Evolutionary conservation across 1,139 yeast genomes (phyloP), one percentile per base, ranked within the genome.

Genomic region (Debaryomyces fabryi): DNA sequence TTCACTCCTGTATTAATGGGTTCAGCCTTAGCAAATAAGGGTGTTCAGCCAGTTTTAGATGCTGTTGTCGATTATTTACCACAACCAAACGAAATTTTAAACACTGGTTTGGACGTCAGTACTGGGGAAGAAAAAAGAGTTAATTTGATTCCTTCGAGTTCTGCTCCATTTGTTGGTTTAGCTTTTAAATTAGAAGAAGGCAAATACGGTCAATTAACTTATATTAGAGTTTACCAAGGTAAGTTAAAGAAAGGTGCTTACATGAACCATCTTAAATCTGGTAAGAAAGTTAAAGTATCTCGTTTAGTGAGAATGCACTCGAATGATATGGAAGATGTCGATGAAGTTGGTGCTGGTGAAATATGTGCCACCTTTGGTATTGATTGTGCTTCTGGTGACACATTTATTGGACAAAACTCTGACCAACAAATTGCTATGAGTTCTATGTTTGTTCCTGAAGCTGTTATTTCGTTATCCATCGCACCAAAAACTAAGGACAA

Each of bases 1-100:
- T 93, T 93, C 75, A 90, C 98, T 20, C 99, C 99, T n/a, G 98
- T 93, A 13, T 77, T 93, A 58, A 93, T 93, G 98, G 99, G 99
- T 32, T 90, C 98, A 46, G 99, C 99, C 24, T 79, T 93, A 56
- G 99, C 98, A 47, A 93, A 93, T 72, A 88, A 86, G 58, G 97
- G 97, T 69, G 79, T 93, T 54, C 99, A 93, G 74, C 90, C 93
- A 21, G 98, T 93, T 38, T 79, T 93, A 59, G 97, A 93, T 68
- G 93, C 98, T 37, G 97, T 93, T 52, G 96, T 95, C 57, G 98
- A 93, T 67, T 93, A 85, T 68, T 81, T 93, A 62, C 99, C 99
- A 44, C 86, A 92, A 68, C 99, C 99, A 50, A 83, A 95, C 55
- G 97, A 93, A 68, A 85, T 93, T 48, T 77, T 89, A 63, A 93